These are phyloP conservation scores for Cucurbitaria berberidis DNA, from an alignment of 2,329 filamentous ascomycete genomes.

Conservation along the genomic window DNA sequence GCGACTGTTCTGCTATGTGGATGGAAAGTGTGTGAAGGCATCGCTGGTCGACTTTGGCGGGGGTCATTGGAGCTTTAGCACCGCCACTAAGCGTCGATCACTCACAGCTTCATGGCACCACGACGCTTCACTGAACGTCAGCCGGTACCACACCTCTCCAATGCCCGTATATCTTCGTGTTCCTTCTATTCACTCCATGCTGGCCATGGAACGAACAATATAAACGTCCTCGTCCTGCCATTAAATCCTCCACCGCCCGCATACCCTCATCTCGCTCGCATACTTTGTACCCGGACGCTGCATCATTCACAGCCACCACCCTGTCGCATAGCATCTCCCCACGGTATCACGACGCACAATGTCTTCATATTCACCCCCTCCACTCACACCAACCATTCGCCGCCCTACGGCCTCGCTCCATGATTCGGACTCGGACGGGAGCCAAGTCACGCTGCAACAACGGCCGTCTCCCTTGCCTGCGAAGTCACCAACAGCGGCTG, in stretches of 20 bases:
- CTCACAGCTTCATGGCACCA: constrained; percentile 1
- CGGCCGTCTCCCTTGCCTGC: constrained; percentile 49
- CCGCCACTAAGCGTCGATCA: constrained; percentile 12
- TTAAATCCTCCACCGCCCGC: not conserved
- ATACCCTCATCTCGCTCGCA: not conserved
- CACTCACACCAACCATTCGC: constrained; percentile 40
- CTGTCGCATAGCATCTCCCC: constrained; percentile 10
- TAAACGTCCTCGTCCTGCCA: not conserved
- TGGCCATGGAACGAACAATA: constrained; percentile 25
- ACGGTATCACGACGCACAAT: constrained; percentile 23
- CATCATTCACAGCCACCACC: constrained; percentile 10
- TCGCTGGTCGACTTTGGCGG: not conserved
- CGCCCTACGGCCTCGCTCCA: constrained; percentile 32
- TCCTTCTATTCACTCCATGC: constrained; percentile 22
- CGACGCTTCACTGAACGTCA: constrained; percentile 8
- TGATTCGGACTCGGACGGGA: constrained; percentile 49
- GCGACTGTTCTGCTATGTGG: constrained; percentile 3
- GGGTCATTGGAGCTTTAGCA: not conserved
- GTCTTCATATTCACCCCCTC: constrained; percentile 41
- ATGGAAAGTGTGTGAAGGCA: constrained; percentile 6
- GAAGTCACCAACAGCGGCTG: constrained; percentile 34
- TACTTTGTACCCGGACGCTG: constrained; percentile 6
- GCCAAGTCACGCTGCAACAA: constrained; percentile 47
- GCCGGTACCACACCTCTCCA: not conserved
- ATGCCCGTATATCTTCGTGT: constrained; percentile 6